Base-by-base conservation (phyloP, 345 rosid species). In the Kandelia obovata region DNA sequence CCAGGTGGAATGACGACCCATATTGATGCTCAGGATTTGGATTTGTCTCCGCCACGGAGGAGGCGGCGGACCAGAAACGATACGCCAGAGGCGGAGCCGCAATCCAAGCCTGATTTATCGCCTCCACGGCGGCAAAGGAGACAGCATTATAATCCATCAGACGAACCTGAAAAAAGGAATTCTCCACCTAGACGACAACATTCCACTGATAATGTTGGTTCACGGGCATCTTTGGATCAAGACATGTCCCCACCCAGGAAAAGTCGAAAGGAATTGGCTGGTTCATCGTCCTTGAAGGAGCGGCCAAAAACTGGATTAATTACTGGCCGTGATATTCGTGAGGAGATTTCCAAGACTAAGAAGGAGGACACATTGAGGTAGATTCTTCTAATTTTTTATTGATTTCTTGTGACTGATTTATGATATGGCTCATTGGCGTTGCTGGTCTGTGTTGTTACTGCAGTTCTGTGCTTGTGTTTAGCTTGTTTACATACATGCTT, bases 221-320 rank as follows among this genome's bases (percentile, higher is more conserved):
- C 66, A 15, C 52, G 3, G 49, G 74, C 68, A 63, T 66, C 74
- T 62, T 67, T 79, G 53, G 81, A 56, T 65, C 55, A 65, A 37
- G 91, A 85, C 66, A 78, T 81, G 66, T 87, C 96, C 62, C 89
- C 86, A 10, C 85, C 87, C 15, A 82, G 96, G 78, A 89, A 82
- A 81, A 72, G 62, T 34, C 73, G 72, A 73, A 82, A 75, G 67
- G 82, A 78, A 61, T 71, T 77, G 28, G 62, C 81, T 64, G 78
- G 62, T 71, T 63, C 80, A 51, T 76, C 69, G 64, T 61, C 82
- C 62, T 71, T 67, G 4, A 85, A 73, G 73, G 90, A 78, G 64
- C 70, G 21, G 61, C 79, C 68, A 53, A 85, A 82, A 75, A 83
- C 89, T 34, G 98, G 98, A 67, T 74, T 94, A 66, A 82, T 89